Conservation (phyloP, 1,284 basidiomycete genomes). For the Rhodotorula sp. region DNA sequence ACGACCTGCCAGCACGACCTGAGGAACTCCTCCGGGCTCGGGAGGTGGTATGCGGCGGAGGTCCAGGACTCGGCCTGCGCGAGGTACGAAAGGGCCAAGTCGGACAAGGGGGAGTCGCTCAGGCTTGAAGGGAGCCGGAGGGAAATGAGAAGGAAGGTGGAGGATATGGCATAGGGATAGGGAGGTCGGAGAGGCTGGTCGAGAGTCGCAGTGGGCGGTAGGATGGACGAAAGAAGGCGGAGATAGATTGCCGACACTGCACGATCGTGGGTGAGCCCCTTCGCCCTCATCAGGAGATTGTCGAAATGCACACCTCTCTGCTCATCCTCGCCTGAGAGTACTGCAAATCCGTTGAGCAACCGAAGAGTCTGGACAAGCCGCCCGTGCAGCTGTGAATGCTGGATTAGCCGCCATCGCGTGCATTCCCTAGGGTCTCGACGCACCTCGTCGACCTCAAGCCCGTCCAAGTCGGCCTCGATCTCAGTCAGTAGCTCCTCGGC, state of each 20-base stretch:
- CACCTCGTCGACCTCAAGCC: constrained; percentile 31
- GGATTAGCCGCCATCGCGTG: neutral
- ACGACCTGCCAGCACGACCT: constrained; percentile 21
- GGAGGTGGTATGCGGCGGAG: constrained; percentile 20
- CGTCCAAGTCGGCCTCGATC: neutral
- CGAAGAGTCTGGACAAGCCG: constrained; percentile 24
- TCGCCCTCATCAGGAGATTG: neutral
- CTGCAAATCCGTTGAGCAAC: constrained; percentile 14
- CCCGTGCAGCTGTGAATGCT: constrained; percentile 27
- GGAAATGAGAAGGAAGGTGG: constrained; percentile 25
- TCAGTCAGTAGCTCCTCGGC: constrained; percentile 2
- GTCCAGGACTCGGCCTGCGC: constrained; percentile 3
- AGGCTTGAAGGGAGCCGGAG: constrained; percentile 13
- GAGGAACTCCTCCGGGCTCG: constrained; percentile 34
- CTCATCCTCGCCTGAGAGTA: neutral
- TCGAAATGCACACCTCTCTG: neutral
- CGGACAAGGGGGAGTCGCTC: neutral
- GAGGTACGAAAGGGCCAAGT: constrained; percentile 12
- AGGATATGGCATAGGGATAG: constrained; percentile 27
- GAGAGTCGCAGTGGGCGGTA: neutral
- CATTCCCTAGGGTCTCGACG: neutral
- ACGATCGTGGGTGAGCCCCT: neutral
- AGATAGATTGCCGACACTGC: constrained; percentile 23
- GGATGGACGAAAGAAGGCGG: neutral
- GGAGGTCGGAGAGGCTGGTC: neutral